Base-by-base conservation (phyloP, 1,139 yeast species). In the Taphrina communis region DNA sequence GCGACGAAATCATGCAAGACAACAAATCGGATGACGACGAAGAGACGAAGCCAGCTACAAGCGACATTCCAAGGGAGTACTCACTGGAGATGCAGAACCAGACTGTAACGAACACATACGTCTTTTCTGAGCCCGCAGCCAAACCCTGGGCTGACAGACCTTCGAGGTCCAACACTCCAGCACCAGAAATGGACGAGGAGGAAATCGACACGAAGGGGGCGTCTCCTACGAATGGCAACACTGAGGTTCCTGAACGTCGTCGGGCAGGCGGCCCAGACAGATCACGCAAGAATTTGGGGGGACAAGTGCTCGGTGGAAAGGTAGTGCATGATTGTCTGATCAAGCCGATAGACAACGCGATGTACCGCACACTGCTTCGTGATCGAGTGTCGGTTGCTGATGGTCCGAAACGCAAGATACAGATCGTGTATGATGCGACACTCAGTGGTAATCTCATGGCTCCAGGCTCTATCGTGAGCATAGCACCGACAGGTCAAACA, bases 51-150 rank as follows among this genome's bases (percentile, higher is more conserved):
- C 48, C 50, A 17, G 21, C 21, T 7, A 31, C 46, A 31, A 78
- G 79, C 59, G 83, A 83, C 50, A 84, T 93, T 56, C 99, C 98
- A 3, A 89, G 86, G 74, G 91, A 90, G 74, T 94, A 93, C 77
- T 96, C 91, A 75, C 81, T 94, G 12, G 84, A 87, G 65, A 82
- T 94, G 77, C 84, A 89, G 41, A 91, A 91, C 78, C 87, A 89
- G 55, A 87, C 86, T 71, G 96, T 92, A 9, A 78, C 78, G 61
- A 94, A 93, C 77, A 90, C 95, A 70, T 94, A 84, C 77, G 90
- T 92, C n/a, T 92, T 94, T 77, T 88, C 93, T 39, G 99, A 94
- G 79, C 88, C 90, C 76, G 93, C 92, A 2, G 53, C 53, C 31
- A 68, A 71, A 14, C 56, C 67, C 21, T 65, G 66, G 35, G 44